Base-by-base conservation (phyloP, 2,329 filamentous ascomycete genomes). In the Sclerotinia subarctica region DNA sequence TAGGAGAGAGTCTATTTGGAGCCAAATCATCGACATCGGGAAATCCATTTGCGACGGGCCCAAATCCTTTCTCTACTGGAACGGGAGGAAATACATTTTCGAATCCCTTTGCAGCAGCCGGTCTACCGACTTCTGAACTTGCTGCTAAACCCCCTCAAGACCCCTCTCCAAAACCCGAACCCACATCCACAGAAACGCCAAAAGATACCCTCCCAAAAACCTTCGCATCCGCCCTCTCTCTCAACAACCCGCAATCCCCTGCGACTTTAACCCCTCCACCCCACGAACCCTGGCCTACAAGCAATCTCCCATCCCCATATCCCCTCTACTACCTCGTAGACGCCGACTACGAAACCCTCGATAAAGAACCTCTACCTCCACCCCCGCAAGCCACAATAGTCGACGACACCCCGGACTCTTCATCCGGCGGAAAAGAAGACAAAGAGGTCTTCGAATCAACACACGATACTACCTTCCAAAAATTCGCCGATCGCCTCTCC, bases 331-430 rank as follows among this genome's bases (percentile, higher is more conserved):
- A 93, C 81, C 87, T 94, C 56, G 84, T 90, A 63, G 95, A 98
- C 73, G 94, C 94, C 64, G 94, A 97, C 76, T 96, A 92, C 80
- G 95, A 99, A 79, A 91, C 90, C 5, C 85, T 98, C 35, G 92
- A 92, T 70, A 78, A 79, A 24, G 76, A 88, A 72, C 72, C 82
- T 77, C 2, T 84, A 85, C 0, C 79, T 80, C 42, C 84, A 85
- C 54, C 83, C 84, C 47, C 82, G 82, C 60, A 76, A 69, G 77
- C 80, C 49, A 81, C 81, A 19, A n/a, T 52, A 24, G 82, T 85
- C 68, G 79, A 82, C 13, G 82, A 86, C 75, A 83, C 85, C 58
- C 73, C 72, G 1, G 69, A 72, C 13, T 71, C 78, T 64, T 77
- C 78, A 32, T 32, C 76, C 68, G 69, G 70, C 17, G 78, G 81